Base-by-base conservation (phyloP, 768 basidiomycete genomes). In the Hericium rajendrae region DNA sequence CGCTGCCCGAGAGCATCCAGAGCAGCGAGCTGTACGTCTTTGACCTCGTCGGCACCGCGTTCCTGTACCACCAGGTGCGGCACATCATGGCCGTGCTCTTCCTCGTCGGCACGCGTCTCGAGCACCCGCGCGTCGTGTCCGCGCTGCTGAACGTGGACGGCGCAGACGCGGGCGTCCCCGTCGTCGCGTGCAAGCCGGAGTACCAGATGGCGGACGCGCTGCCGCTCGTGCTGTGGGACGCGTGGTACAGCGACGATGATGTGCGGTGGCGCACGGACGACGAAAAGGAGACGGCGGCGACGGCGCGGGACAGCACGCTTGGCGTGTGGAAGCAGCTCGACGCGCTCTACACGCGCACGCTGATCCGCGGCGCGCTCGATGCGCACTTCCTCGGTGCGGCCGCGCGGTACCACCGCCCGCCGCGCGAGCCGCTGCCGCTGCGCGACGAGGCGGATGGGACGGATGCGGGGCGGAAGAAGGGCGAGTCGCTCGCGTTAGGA, bases 191-290 rank as follows among this genome's bases (percentile, higher is more conserved):
- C 53, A 94, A 94, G 68, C 95, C 95, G 2, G 81, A 83, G 51
- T 98, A 97, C 68, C 85, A 88, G 63, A 98, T 98, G 90, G 93
- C 94, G 6, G 88, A 94, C 62, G 86, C 82, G 1, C 76, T 97
- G 0, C 94, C 95, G 1, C 80, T 99, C 40, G 80, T 97, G 71
- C 81, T 98, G 13, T 95, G 93, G 88, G 85, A 91, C 24, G 94
- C 93, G 66, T 82, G 76, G 1, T 97, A 91, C 69, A 71, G 76
- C 37, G 78, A 79, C 26, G 74, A 72, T 16, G 82, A 83, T 40
- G 76, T 94, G 8, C 73, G 76, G 55, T 97, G 95, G 94, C 79
- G 82, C 53, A 82, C 78, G 3, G 80, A 80, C 20, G 72, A 77
- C 43, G 68, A 69, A 9, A 62, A 28, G 11, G 61, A 52, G 12